Conservation (phyloP, 805 yeast genomes). For the Suhomyces sp. region DNA sequence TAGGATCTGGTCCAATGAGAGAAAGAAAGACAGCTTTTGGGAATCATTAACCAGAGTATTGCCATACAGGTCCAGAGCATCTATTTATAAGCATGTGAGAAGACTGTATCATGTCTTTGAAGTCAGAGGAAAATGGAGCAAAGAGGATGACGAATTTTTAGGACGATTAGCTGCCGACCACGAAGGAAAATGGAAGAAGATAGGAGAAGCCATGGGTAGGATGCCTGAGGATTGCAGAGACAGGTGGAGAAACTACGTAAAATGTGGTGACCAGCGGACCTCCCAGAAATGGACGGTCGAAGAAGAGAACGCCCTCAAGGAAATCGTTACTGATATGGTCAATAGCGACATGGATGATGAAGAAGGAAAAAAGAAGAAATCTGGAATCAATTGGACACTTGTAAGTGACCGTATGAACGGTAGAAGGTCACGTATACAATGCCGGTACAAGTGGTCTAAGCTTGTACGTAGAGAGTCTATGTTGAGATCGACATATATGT, state of each 20-base stretch:
- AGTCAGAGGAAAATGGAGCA: slow-evolving; percentile 87
- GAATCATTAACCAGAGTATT: slow-evolving; percentile 73
- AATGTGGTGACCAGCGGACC: slow-evolving; percentile 79
- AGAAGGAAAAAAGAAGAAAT: slow-evolving; percentile 20
- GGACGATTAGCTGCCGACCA: slow-evolving; percentile 60
- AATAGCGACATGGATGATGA: slow-evolving; percentile 12
- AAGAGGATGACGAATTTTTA: slow-evolving; percentile 72
- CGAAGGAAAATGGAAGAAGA: slow-evolving; percentile 85
- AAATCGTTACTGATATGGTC: slow-evolving; percentile 53
- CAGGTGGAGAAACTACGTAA: slow-evolving; percentile 92
- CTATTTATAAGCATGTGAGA: slow-evolving; percentile 89
- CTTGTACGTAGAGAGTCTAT: slow-evolving; percentile 56
- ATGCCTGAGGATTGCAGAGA: slow-evolving; percentile 99
- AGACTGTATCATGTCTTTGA: slow-evolving; percentile 85
- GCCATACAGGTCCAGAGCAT: slow-evolving; percentile 84
- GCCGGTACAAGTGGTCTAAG: slow-evolving; percentile 94
- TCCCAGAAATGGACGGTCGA: slow-evolving; percentile 75
- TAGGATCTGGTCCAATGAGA: slow-evolving; percentile 82
- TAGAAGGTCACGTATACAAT: slow-evolving; percentile 84
- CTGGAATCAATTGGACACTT: slow-evolving; percentile 82
- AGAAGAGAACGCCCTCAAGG: slow-evolving; percentile 64
- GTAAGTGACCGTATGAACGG: slow-evolving; percentile 92
- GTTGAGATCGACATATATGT: slow-evolving; percentile 33
- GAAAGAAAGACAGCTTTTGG: slow-evolving; percentile 90
- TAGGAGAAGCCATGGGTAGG: slow-evolving; percentile 76